Conservation (phyloP, 2,329 filamentous ascomycete genomes). For the Botrytis aclada region DNA sequence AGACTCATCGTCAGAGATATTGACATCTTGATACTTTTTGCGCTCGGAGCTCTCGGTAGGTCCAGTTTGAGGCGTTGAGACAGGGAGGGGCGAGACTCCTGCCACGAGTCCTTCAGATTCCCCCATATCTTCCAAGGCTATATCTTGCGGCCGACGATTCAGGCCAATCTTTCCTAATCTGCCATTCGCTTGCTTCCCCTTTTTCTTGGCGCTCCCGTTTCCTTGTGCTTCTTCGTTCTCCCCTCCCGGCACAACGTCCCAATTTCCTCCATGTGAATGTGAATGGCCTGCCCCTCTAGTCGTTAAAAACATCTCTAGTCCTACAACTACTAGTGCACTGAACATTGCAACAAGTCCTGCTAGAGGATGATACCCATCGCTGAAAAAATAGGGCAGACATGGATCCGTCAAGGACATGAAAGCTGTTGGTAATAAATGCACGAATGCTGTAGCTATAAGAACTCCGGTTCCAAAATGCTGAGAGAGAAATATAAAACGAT, state of each 20-base stretch:
- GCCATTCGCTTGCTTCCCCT: constrained; percentile 30
- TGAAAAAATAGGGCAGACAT: constrained; percentile 76
- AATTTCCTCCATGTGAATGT: constrained; percentile 48
- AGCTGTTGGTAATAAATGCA: constrained; percentile 63
- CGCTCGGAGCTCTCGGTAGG: constrained; percentile 22
- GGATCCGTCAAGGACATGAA: constrained; percentile 59
- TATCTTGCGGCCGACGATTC: constrained; percentile 46
- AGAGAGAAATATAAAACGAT: constrained; percentile 50
- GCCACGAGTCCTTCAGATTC: constrained; percentile 54
- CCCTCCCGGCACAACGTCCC: constrained; percentile 31
- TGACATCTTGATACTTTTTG: constrained; percentile 37
- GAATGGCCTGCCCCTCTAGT: constrained; percentile 62
- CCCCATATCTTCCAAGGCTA: constrained; percentile 52
- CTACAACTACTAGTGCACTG: constrained; percentile 76
- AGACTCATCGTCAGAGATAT: constrained; percentile 36
- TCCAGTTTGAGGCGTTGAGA: constrained; percentile 45
- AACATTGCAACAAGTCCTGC: constrained; percentile 80
- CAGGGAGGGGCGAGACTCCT: constrained; percentile 56
- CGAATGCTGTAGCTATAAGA: constrained; percentile 81
- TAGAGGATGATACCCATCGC: constrained; percentile 71
- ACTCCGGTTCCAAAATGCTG: constrained; percentile 79
- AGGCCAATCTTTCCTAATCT: constrained; percentile 34
- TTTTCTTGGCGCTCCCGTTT: constrained; percentile 24
- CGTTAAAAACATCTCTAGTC: constrained; percentile 85
- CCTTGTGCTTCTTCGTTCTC: constrained; percentile 44